Evolutionary conservation across 2,329 filamentous ascomycete species (phyloP).

Genomic region (Neofusicoccum laricinum): DNA sequence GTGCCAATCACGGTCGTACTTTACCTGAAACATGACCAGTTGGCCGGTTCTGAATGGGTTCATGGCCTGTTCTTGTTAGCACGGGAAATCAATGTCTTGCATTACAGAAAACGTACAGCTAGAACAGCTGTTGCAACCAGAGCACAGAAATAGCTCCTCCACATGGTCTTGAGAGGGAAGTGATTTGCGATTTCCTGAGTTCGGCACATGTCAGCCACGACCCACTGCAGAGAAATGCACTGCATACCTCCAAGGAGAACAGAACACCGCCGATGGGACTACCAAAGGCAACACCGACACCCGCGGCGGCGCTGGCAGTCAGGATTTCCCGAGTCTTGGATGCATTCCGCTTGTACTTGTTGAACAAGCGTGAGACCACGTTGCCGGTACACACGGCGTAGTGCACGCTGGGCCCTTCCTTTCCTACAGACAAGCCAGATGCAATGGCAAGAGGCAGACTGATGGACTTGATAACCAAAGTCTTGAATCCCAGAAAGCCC

Average conservation of each 20-base stretch:
- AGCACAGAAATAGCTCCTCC: constrained; percentile 97
- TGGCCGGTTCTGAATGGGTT: constrained; percentile 97
- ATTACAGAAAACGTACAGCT: constrained; percentile 49
- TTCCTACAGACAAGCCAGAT: constrained; percentile 90
- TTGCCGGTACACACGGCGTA: constrained; percentile 98
- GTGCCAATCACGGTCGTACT: constrained; percentile 95
- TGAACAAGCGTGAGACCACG: constrained; percentile 88
- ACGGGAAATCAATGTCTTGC: neutral
- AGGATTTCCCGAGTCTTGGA: constrained; percentile 94
- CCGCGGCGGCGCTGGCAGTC: constrained; percentile 89
- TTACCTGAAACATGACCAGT: constrained; percentile 98
- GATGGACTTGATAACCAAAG: constrained; percentile 89
- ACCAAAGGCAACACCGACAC: constrained; percentile 94
- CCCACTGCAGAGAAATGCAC: neutral
- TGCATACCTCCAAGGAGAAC: constrained; percentile 75
- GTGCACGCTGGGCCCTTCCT: constrained; percentile 97
- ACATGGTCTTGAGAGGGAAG: constrained; percentile 95
- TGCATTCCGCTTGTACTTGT: constrained; percentile 87
- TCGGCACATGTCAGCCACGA: constrained; percentile 27
- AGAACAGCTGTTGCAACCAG: constrained; percentile 90
- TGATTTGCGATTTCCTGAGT: constrained; percentile 82
- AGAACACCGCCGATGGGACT: constrained; percentile 95
- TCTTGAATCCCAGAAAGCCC: constrained; percentile 89
- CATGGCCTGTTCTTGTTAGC: constrained; percentile 61
- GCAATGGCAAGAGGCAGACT: constrained; percentile 88